Evolutionary conservation across 2,329 filamentous ascomycete species (phyloP).

Genomic region (Trichoderma arundinaceum): DNA sequence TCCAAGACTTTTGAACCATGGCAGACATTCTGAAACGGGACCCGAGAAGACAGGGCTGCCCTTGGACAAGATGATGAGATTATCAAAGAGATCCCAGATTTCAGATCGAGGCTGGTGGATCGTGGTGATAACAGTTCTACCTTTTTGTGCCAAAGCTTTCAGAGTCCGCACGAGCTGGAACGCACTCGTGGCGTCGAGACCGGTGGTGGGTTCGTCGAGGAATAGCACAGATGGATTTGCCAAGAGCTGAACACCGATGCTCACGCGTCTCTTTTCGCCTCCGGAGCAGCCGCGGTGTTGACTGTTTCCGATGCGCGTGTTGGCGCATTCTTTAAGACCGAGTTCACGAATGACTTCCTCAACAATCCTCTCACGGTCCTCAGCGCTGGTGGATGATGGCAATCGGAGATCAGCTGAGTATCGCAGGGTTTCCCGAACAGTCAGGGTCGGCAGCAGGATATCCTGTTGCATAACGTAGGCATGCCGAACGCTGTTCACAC

Average conservation of each 20-base stretch:
- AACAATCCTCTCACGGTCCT: constrained; percentile 67
- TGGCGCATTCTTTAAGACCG: constrained; percentile 76
- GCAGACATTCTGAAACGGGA: constrained; percentile 59
- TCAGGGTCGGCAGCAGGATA: constrained; percentile 73
- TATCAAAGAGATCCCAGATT: constrained; percentile 79
- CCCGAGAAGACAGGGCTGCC: constrained; percentile 74
- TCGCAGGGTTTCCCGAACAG: constrained; percentile 74
- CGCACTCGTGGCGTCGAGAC: constrained; percentile 77
- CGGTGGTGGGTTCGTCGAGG: constrained; percentile 80
- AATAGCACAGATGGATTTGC: constrained; percentile 79
- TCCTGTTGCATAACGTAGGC: constrained; percentile 81
- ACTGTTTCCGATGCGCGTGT: constrained; percentile 74
- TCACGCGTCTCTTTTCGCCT: constrained; percentile 77
- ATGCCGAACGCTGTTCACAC: constrained; percentile 61
- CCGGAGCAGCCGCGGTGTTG: constrained; percentile 78
- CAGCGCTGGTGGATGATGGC: constrained; percentile 63
- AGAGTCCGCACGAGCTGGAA: constrained; percentile 74
- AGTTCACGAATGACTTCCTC: constrained; percentile 79
- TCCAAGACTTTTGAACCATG: constrained; percentile 67
- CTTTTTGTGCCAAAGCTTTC: constrained; percentile 69
- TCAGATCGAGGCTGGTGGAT: constrained; percentile 81
- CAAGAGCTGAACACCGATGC: constrained; percentile 79
- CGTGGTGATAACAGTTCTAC: constrained; percentile 73
- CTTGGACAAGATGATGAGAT: constrained; percentile 69
- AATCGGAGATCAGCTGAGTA: constrained; percentile 76